A percentile compares a stretch with the other conserved stretches of the same genome.
phyloP scores from a whole-genome alignment of 192 early-diverging fungal genomes.

The Backusella morwellensis region DNA sequence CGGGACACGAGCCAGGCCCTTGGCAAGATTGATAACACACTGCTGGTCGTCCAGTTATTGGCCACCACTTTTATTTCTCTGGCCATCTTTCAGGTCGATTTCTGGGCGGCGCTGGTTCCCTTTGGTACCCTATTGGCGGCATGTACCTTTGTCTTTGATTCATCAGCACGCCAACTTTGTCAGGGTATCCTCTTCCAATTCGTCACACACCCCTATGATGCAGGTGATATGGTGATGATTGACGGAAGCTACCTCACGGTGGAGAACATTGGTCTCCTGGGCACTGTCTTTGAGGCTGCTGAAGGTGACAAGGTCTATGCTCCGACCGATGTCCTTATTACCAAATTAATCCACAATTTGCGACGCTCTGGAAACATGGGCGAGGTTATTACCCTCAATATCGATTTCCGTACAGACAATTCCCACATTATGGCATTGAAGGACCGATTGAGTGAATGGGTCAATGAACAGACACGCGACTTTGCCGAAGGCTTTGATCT shows the following conservation, averaged over 20 bases:
- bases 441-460: conserved; percentile 59
- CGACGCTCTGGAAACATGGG: conserved; percentile 63
- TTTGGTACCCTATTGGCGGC: conserved; percentile 52
- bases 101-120: conserved; percentile 28
- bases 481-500: conserved; percentile 55
- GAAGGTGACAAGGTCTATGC: conserved; percentile 80
- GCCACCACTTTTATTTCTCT: conserved; percentile 56
- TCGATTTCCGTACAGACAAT: conserved; percentile 71
- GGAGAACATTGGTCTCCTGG: conserved; percentile 73
- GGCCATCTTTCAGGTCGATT: conserved; percentile 38
- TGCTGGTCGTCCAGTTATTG: conserved; percentile 54
- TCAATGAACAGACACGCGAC: conserved; percentile 61
- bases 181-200: conserved; percentile 86
- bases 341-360: conserved; percentile 70
- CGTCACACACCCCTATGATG: conserved; percentile 70
- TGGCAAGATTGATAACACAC: conserved; percentile 69
- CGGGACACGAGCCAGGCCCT: conserved; percentile 81
- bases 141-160: conserved; percentile 82
- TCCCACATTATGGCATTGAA: conserved; percentile 56
- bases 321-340: conserved; percentile 66
- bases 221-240: conserved; percentile 77
- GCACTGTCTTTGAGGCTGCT: conserved; percentile 73
- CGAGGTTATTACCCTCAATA: conserved; percentile 53
- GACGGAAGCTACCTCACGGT: conserved; percentile 69
- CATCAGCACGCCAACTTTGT: conserved; percentile 71